These are phyloP conservation scores for Mikania micrantha DNA, from an alignment of 129 eudicot species.

Conservation along the genomic window DNA sequence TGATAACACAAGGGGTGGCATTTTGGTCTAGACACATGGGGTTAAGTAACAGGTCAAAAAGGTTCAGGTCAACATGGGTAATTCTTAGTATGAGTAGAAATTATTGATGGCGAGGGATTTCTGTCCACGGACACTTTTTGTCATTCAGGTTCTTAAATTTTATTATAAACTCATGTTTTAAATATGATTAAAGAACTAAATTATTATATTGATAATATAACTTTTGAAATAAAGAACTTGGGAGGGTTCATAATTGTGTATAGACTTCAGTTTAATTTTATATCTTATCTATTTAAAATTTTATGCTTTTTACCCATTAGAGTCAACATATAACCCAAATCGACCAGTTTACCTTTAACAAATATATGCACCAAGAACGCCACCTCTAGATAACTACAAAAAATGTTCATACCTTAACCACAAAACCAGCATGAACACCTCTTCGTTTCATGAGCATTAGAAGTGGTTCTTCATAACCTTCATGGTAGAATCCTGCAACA, in stretches of 20 bases:
- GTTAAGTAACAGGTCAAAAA: background rate
- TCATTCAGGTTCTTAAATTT: background rate
- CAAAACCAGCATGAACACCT: conserved; percentile 92
- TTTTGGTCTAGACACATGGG: too few species aligned
- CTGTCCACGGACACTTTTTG: background rate
- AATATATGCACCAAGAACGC: background rate
- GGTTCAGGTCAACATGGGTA: background rate
- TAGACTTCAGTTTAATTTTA: background rate
- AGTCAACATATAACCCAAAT: background rate
- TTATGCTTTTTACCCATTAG: background rate
- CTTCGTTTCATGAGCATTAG: conserved; percentile 97
- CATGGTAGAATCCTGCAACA: conserved; percentile 95
- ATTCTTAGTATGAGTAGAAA: background rate
- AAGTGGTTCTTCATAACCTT: conserved; percentile 95
- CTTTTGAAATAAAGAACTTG: background rate
- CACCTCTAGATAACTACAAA: background rate
- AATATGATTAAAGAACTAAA: background rate
- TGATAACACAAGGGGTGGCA: background rate
- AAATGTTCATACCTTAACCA: conserved; percentile 61
- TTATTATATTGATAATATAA: background rate
- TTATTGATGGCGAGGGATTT: background rate
- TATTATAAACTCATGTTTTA: background rate
- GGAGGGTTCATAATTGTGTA: background rate
- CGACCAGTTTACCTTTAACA: background rate
- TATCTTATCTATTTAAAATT: too few species aligned